These are phyloP conservation scores for Talaromyces sp. DNA, from an alignment of 2,329 filamentous ascomycete genomes.

Conservation along the genomic window DNA sequence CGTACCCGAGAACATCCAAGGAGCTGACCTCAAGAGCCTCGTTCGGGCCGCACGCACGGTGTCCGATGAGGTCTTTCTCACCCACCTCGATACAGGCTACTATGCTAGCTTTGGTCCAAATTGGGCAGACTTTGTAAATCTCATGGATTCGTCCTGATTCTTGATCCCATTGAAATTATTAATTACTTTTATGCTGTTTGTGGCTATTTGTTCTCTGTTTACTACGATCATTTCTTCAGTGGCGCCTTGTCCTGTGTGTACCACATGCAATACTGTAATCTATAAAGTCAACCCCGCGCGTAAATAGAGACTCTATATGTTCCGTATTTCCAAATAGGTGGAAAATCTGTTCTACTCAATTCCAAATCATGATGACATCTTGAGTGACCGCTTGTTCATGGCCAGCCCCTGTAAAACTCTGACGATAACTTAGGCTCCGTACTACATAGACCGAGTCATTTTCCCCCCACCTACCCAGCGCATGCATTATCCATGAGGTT, in stretches of 20 bases:
- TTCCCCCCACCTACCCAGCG: not conserved
- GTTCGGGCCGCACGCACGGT: slow-evolving; percentile 30
- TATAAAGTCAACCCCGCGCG: not conserved
- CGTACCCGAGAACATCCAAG: slow-evolving; percentile 27
- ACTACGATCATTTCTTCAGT: not conserved
- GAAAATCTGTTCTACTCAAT: not conserved
- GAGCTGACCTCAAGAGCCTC: slow-evolving; percentile 24
- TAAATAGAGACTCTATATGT: not conserved
- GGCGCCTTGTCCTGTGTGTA: not conserved
- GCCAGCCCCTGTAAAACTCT: not conserved
- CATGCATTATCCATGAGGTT: not conserved
- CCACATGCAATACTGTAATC: not conserved
- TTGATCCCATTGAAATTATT: not conserved
- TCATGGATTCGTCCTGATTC: not conserved
- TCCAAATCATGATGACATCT: not conserved
- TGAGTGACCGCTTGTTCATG: not conserved
- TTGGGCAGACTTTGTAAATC: slow-evolving; percentile 33
- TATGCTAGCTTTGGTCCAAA: slow-evolving; percentile 35
- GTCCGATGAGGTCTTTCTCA: slow-evolving; percentile 37
- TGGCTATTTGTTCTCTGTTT: not conserved
- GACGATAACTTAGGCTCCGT: not conserved
- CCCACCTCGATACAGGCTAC: slow-evolving; percentile 33
- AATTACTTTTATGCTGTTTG: not conserved
- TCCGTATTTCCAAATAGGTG: not conserved
- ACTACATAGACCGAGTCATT: not conserved